Evolutionary conservation across 1,284 basidiomycete species (phyloP), one percentile per base, ranked within the genome.

Genomic region (Pulveroboletus sp.): DNA sequence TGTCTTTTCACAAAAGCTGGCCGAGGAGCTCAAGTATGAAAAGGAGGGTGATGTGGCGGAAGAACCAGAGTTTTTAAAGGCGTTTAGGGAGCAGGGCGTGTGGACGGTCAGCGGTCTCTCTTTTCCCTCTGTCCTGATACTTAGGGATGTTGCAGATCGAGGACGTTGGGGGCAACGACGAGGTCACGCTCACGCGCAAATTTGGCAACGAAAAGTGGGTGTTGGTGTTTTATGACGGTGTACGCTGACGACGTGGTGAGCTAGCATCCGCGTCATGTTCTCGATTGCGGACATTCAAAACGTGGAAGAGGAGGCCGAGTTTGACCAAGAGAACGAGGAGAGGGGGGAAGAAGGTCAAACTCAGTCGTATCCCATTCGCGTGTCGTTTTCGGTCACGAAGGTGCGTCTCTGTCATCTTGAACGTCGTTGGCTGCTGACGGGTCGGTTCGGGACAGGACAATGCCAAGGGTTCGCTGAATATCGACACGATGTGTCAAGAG

Each of bases 151-250:
- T 46, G 39, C 49, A 94, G 84, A 83, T 98, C 65, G 78, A 85
- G 61, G 93, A 97, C 71, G 73, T 74, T 29, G 64, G 78, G 9
- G 92, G 89, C 33, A 82, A 85, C 45, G 96, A 98, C 73, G 96
- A 98, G 72, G 85, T 98, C 36, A 77, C 82, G 22, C 75, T 99
- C 33, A 80, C 78, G 31, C 86, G 96, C 61, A 87, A 87, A 65
- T 98, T 95, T 72, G 96, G 94, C 62, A 94, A 94, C 70, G 96
- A 99, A 77, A 83, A 78, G 93, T 95, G 65, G 57, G 89, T 80
- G 45, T 25, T 31, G 29, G 29, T n/a, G n/a, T n/a, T 29, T 28
- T 4, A 11, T 7, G 38, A 54, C n/a, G 24, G 38, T 28, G 25
- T 20, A 35, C 4, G 33, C 43, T 55, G 35, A 48, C 54, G 33